A percentile compares a stretch with the other conserved stretches of the same genome.
These are phyloP conservation scores for Ogataea methylovora DNA, from an alignment of 805 yeast species.

Conservation along the genomic window DNA sequence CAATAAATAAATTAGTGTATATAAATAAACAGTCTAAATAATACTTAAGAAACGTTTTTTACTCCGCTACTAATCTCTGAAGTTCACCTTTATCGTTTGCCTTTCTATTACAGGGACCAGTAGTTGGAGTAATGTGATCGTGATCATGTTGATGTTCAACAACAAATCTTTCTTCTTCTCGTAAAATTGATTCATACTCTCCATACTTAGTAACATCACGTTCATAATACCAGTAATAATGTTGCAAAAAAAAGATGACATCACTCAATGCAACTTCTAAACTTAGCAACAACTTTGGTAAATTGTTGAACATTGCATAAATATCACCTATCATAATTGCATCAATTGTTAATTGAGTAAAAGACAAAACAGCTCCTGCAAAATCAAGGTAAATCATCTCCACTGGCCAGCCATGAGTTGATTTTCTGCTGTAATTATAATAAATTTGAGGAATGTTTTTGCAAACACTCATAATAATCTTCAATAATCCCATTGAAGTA, in stretches of 20 bases:
- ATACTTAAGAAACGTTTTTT: too few species aligned
- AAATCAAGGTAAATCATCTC: slow-evolving; percentile 26
- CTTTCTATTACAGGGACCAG: slow-evolving; percentile 6
- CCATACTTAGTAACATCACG: slow-evolving; percentile 17
- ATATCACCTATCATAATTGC: slow-evolving; percentile 18
- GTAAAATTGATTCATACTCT: slow-evolving; percentile 15
- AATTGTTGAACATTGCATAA: slow-evolving; percentile 18
- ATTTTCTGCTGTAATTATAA: slow-evolving; percentile 25
- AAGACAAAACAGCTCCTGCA: slow-evolving; percentile 22
- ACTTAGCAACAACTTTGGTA: slow-evolving; percentile 24
- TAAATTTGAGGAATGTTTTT: slow-evolving; percentile 28
- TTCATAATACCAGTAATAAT: slow-evolving; percentile 22
- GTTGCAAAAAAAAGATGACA: slow-evolving; percentile 24
- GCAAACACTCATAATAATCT: slow-evolving; percentile 25
- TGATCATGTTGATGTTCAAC: slow-evolving; percentile 26
- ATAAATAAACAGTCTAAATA: too few species aligned
- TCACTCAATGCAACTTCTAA: slow-evolving; percentile 24
- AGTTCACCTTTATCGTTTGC: slow-evolving; percentile 18
- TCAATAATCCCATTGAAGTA: slow-evolving; percentile 25
- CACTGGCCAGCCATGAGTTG: slow-evolving; percentile 32
- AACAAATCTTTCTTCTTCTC: slow-evolving; percentile 24
- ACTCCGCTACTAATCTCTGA: slow-evolving; percentile 15
- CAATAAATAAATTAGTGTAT: too few species aligned
- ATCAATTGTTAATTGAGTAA: slow-evolving; percentile 23
- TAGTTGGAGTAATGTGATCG: slow-evolving; percentile 12